These are phyloP conservation scores for Colletotrichum neosansevieriae DNA, from an alignment of 2,329 filamentous ascomycete species.

Conservation along the genomic window DNA sequence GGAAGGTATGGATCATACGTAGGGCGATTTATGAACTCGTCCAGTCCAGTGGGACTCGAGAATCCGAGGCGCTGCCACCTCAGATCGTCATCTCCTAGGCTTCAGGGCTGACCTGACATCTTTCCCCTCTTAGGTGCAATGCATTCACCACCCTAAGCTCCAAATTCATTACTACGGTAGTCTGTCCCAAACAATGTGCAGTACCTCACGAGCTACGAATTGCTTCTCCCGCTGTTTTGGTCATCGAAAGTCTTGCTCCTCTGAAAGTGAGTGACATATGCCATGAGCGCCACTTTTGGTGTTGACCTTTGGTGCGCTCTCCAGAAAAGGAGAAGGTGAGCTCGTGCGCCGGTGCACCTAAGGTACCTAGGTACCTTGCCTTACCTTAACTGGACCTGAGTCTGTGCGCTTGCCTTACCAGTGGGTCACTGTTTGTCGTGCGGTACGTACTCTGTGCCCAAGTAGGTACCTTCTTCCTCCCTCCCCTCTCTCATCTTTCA, in stretches of 20 bases:
- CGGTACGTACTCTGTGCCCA: not conserved
- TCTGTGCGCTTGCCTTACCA: constrained; percentile 13
- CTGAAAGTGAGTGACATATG: constrained; percentile 14
- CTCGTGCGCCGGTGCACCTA: constrained; percentile 12
- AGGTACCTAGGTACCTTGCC: no score
- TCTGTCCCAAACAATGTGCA: not conserved
- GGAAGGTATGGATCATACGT: no score
- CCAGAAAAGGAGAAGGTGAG: not conserved
- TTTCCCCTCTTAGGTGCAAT: constrained; percentile 3
- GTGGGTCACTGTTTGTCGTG: not conserved
- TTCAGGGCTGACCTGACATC: constrained; percentile 1
- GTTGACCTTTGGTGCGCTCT: no score
- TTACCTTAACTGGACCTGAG: not conserved
- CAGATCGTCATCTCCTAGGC: constrained; percentile 8
- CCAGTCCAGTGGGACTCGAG: not conserved
- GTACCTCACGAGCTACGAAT: not conserved
- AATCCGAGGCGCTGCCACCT: constrained; percentile 4
- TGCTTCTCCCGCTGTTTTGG: not conserved
- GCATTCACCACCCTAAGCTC: constrained; percentile 5
- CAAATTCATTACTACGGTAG: constrained; percentile 15
- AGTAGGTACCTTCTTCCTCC: not conserved
- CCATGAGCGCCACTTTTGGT: not conserved
- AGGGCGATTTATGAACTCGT: not conserved
- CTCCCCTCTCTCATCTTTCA: not conserved
- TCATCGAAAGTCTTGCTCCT: constrained; percentile 7